Conservation (phyloP, 345 rosid genomes). For the Hibiscus trionum region DNA sequence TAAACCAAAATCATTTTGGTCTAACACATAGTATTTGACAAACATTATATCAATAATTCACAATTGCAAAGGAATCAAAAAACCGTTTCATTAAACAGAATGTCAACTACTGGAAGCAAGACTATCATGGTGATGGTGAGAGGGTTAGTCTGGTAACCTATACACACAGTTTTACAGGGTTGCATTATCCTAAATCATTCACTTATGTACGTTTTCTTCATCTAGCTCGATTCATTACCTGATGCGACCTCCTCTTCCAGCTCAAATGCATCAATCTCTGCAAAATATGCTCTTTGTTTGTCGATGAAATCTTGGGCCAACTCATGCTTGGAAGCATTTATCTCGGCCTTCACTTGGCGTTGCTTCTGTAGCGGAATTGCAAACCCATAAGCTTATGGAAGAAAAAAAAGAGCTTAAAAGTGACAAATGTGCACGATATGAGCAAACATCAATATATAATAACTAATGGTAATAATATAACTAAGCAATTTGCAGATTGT, state of each 20-base stretch:
- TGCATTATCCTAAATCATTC: neutral
- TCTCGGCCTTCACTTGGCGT: neutral
- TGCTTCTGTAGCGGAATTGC: neutral
- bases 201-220: neutral
- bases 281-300: constrained; percentile 9
- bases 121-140: neutral
- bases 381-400: neutral
- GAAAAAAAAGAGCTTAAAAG: neutral
- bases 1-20: neutral
- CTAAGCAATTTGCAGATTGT: neutral
- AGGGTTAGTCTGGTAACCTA: neutral
- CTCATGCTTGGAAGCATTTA: neutral
- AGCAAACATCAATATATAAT: neutral
- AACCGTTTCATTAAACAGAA: neutral
- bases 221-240: constrained; percentile 1
- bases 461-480: neutral
- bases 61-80: neutral
- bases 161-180: neutral
- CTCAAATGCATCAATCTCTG: constrained; percentile 11
- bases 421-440: neutral
- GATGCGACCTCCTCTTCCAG: constrained; percentile 8
- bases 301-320: constrained; percentile 8
- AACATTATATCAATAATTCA: neutral
- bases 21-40: neutral
- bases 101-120: neutral